A percentile compares a stretch with the other conserved stretches of the same genome.
Conservation (phyloP, 1,139 yeast genomes). For the Nadsonia commutata region DNA sequence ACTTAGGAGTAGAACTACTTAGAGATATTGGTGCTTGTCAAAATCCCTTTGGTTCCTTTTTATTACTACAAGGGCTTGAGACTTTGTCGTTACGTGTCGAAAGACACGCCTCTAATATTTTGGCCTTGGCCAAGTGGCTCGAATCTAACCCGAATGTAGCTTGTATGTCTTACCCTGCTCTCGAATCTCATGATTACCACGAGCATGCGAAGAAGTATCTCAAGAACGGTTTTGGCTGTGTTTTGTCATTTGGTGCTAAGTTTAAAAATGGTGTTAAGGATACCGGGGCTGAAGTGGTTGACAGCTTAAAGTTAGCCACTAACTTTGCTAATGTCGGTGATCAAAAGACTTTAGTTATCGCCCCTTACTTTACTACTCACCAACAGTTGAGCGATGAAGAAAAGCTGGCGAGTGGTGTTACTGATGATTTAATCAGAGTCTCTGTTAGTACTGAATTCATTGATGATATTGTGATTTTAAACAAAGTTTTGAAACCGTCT, state of each 20-base stretch:
- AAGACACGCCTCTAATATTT: slow-evolving; percentile 78
- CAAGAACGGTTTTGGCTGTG: slow-evolving; percentile 68
- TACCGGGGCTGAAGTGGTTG: slow-evolving; percentile 73
- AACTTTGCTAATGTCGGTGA: slow-evolving; percentile 96
- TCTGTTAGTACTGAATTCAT: slow-evolving; percentile 83
- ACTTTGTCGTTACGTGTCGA: slow-evolving; percentile 87
- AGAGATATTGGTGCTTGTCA: slow-evolving; percentile 87
- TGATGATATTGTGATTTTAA: slow-evolving; percentile 81
- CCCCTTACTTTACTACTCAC: slow-evolving; percentile 93
- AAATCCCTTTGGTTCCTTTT: slow-evolving; percentile 80
- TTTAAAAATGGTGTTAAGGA: too few relatives aligned
- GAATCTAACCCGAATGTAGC: slow-evolving; percentile 58
- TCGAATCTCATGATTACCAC: slow-evolving; percentile 70
- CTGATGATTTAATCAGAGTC: slow-evolving; percentile 75
- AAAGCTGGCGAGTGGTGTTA: slow-evolving; percentile 68
- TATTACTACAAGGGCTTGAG: slow-evolving; percentile 81
- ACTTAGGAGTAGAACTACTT: slow-evolving; percentile 68
- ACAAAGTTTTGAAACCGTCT: slow-evolving; percentile 40
- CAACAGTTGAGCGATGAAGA: slow-evolving; percentile 78
- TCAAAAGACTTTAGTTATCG: slow-evolving; percentile 83
- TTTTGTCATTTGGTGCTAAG: slow-evolving; percentile 76
- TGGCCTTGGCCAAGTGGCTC: slow-evolving; percentile 63
- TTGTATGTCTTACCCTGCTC: slow-evolving; percentile 89
- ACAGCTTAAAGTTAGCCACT: slow-evolving; percentile 65
- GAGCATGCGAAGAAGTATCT: slow-evolving; percentile 72